Percentiles rank a stretch among this genome's conserved stretches.
Conservation (phyloP, 352 stramenopile species). For the Phytopythium ostracodes region DNA sequence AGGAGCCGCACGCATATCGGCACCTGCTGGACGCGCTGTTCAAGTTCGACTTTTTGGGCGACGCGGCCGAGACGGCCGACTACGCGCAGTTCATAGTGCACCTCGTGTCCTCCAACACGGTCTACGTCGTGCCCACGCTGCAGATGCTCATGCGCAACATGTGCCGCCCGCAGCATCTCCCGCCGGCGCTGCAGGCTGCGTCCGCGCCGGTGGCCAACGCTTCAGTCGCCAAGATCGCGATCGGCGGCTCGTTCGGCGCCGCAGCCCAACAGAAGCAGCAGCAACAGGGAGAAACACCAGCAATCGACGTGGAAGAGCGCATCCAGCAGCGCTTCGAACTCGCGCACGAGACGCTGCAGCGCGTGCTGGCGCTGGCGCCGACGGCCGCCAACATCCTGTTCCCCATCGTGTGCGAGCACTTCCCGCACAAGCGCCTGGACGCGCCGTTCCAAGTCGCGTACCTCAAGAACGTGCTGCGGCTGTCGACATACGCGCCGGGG, state of each 20-base stretch:
- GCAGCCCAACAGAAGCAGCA: constrained; percentile 12
- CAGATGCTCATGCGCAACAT: constrained; percentile 84
- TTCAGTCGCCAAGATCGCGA: constrained; percentile 23
- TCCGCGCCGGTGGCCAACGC: constrained; percentile 6
- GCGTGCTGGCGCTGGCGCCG: constrained; percentile 64
- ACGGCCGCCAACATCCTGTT: constrained; percentile 79
- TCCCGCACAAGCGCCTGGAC: constrained; percentile 82
- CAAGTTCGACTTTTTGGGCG: constrained; percentile 69
- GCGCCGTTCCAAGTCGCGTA: constrained; percentile 63
- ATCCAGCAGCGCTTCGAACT: constrained; percentile 56
- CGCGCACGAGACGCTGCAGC: constrained; percentile 58
- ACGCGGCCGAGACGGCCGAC: constrained; percentile 52
- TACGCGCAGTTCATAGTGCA: constrained; percentile 75
- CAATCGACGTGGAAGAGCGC: constrained; percentile 40
- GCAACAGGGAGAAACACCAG: constrained; percentile 4
- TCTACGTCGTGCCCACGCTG: constrained; percentile 75
- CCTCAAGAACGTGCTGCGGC: constrained; percentile 61
- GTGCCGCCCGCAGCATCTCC: constrained; percentile 44
- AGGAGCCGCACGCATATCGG: constrained; percentile 65
- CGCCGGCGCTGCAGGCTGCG: constrained; percentile 25
- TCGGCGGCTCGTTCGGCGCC: constrained; percentile 40
- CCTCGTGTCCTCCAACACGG: constrained; percentile 78
- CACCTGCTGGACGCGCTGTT: constrained; percentile 76
- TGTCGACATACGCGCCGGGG: constrained; percentile 60
- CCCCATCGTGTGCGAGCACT: constrained; percentile 68